Evolutionary conservation across 805 yeast species (phyloP), one percentile per base, ranked within the genome.

Genomic region (Metschnikowia dekortorum): DNA sequence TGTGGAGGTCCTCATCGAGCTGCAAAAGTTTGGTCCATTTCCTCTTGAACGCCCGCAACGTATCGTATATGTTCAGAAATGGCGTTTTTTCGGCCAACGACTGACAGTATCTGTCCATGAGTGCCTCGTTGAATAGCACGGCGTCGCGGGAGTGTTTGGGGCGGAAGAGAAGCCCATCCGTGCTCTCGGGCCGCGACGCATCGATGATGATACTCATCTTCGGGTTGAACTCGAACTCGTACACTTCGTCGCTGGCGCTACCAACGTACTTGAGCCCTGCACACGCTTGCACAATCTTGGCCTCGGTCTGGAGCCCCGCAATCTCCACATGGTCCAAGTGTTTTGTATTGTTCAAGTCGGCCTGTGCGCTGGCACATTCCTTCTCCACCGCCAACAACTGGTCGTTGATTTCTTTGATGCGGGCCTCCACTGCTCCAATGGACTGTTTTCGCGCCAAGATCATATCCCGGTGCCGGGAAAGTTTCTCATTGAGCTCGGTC

Each of bases 1-100:
- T 62, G 56, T 60, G 64, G 18, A 73, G 56, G 40, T 69, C 72
- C 8, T 44, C 35, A 50, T 72, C 76, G 8, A 66, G 53, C 22
- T 43, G 36, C 37, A 49, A 50, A 9, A 64, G 50, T 29, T 47
- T 49, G 39, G 46, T 29, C 56, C 59, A 55, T 10, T 49, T 43
- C 3, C 39, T 18, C 14, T 55, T 38, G 18, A 52, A 46, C 11
- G 14, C 16, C 13, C 34, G 31, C 22, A 58, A 40, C 28, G 51
- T 51, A 8, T 52, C 57, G n/a, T 47, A 66, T 14, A 50, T 47
- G 39, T 51, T 46, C 40, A 39, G 45, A 16, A 53, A 50, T 13
- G 48, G 44, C 4, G 54, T 51, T 6, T 44, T 33, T 8, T 51
- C 49, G 14, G 49, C 54, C 26, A 51, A 43, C 18, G 43, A 38